phyloP scores from a whole-genome alignment of 805 yeast species.

The Spathaspora arborariae region DNA sequence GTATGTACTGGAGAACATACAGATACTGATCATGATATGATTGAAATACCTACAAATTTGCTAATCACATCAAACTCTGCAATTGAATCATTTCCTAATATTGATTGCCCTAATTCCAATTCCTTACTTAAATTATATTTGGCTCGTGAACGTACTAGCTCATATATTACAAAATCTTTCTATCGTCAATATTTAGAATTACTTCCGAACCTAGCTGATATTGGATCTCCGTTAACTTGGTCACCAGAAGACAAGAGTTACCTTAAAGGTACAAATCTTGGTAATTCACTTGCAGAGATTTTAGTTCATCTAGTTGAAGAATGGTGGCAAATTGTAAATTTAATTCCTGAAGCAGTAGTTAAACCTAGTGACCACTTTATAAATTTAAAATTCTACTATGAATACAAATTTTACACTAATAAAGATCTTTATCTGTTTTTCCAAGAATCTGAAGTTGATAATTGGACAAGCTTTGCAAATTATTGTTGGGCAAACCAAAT shows the following conservation, averaged over 20 bases:
- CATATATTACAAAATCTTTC: constrained; percentile 14
- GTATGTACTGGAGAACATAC: neutral
- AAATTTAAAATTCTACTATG: constrained; percentile 42
- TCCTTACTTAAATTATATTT: constrained; percentile 32
- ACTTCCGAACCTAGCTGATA: constrained; percentile 35
- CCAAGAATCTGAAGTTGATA: constrained; percentile 17
- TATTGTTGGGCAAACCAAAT: constrained; percentile 76
- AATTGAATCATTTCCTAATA: constrained; percentile 14
- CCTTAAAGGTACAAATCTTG: constrained; percentile 68
- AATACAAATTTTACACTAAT: constrained; percentile 36
- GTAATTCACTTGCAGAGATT: constrained; percentile 48
- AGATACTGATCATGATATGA: neutral
- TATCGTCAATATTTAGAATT: constrained; percentile 26
- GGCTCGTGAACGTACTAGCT: constrained; percentile 23
- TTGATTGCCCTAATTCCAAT: constrained; percentile 19
- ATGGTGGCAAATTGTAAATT: constrained; percentile 47
- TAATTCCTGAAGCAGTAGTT: constrained; percentile 24
- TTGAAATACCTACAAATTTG: constrained; percentile 5
- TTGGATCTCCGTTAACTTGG: constrained; percentile 71
- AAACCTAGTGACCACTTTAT: constrained; percentile 34
- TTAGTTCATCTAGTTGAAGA: constrained; percentile 49
- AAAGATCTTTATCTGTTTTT: constrained; percentile 31
- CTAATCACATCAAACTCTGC: constrained; percentile 23
- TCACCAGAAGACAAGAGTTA: constrained; percentile 43
- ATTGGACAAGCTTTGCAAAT: constrained; percentile 64